A percentile compares a stretch with the other conserved stretches of the same genome.
phyloP scores from a whole-genome alignment of 805 yeast species.

The Candida jianshihensis region DNA sequence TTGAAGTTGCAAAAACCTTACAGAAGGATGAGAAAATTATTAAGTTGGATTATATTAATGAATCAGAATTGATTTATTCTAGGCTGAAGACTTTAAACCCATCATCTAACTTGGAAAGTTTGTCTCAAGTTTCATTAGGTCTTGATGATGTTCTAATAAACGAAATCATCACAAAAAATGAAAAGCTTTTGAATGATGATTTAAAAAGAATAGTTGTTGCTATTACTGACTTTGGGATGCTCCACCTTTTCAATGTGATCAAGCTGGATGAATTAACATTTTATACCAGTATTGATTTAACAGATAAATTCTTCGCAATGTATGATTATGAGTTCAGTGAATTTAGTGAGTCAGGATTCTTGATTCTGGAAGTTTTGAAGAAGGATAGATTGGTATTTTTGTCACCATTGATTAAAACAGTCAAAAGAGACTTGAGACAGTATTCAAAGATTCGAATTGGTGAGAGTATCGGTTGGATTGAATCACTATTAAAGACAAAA shows the following conservation, averaged over 20 bases:
- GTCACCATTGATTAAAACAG: conserved; percentile 26
- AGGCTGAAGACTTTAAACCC: conserved; percentile 14
- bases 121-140: conserved; percentile 2
- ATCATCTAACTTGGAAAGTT: conserved; percentile 5
- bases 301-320: conserved; percentile 57
- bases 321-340: conserved; percentile 76
- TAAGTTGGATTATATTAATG: conserved; percentile 19
- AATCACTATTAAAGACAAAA: conserved; percentile 59
- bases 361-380: conserved; percentile 55
- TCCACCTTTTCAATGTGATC: conserved; percentile 23
- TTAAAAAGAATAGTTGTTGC: conserved; percentile 23
- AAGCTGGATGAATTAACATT: conserved; percentile 13
- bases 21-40: conserved; percentile 15
- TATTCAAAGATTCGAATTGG: conserved; percentile 35
- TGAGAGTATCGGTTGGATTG: conserved; percentile 55
- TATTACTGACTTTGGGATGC: conserved; percentile 27
- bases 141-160: conserved; percentile 27
- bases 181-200: conserved; percentile 11
- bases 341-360: conserved; percentile 46
- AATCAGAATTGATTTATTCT: conserved; percentile 13
- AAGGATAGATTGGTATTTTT: conserved; percentile 54
- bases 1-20: conserved; percentile 6
- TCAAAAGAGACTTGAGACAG: conserved; percentile 12
- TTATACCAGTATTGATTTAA: conserved; percentile 33
- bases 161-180: conserved; percentile 23